Evolutionary conservation across 2,329 filamentous ascomycete genomes (phyloP), one percentile per base, ranked within the genome.

Genomic region (Epichloe gansuensis): DNA sequence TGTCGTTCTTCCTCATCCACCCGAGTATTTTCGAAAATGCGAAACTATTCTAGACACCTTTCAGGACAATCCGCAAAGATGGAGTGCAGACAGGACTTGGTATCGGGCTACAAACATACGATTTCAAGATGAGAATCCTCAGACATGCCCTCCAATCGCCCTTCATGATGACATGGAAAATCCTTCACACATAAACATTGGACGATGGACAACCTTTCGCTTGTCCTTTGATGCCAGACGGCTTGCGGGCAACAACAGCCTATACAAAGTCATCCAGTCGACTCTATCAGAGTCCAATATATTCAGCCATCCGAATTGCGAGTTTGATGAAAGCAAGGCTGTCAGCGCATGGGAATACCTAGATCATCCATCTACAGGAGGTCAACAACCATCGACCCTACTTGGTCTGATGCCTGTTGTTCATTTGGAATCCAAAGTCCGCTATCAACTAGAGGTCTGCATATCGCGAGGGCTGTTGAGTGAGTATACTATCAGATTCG

Each of bases 361-460:
- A 3, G 63, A 69, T 31, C 59, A 64, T 27, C 55, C 59, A 1
- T 43, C 42, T 2, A 31, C 52, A 11, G 25, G 46, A 2, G 50
- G 47, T 13, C 62, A 64, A 27, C 62, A 63, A 17, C 61, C 66
- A 3, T 55, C 62, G 3, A 59, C 64, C 27, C 59, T 66, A 4
- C 56, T 69, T 5, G 57, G 11, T 55, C 54, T 12, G 51, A 52
- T 1, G 43, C 53, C 51, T 5, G 49, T 55, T n/a, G 50, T 65
- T 11, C 60, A 65, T 34, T 71, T 91, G 4, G 70, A 79, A 0
- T 96, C 89, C 55, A 70, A 81, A 1, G 79, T 95, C 1, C 79
- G 88, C 15, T 98, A 97, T 62, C 89, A 95, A 64, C 77, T 98
- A 0, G 91, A 98, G 65, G 90, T 89, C 0, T 97, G 91, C 63